Conservation (phyloP, 225 moss, liverwort and hornwort species). For the Antitrichia curtipendula region DNA sequence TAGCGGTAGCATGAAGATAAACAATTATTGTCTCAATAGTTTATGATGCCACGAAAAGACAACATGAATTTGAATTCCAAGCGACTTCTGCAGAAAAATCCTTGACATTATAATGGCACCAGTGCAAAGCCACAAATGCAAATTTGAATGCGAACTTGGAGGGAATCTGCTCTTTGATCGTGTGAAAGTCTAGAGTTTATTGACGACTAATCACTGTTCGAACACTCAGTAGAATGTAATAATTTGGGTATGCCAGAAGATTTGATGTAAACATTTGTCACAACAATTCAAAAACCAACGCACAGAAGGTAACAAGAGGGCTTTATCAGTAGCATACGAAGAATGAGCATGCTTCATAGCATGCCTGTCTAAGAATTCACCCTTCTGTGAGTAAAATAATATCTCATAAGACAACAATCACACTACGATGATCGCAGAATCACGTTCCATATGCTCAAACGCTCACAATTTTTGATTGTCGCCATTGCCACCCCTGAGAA, state of each 20-base stretch:
- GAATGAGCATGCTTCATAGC: background rate
- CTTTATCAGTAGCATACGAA: background rate
- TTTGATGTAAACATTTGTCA: background rate
- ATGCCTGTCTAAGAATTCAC: background rate
- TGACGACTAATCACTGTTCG: background rate
- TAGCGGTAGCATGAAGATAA: background rate
- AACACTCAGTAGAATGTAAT: background rate
- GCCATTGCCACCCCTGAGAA: background rate
- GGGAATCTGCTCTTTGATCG: background rate
- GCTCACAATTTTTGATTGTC: background rate
- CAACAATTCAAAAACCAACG: background rate
- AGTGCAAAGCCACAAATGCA: background rate
- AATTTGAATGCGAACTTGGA: background rate
- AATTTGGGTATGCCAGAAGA: background rate
- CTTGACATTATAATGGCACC: background rate
- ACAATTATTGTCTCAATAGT: background rate
- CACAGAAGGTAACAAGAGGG: background rate
- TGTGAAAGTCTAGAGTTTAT: background rate
- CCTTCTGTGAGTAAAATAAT: background rate
- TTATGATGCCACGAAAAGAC: background rate
- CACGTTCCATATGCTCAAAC: background rate
- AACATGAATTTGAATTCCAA: background rate
- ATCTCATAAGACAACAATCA: background rate
- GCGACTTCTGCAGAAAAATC: background rate
- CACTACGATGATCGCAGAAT: background rate